Evolutionary conservation across 2,329 filamentous ascomycete species (phyloP), one percentile per base, ranked within the genome.

Genomic region (Pestalotiopsis sp.): DNA sequence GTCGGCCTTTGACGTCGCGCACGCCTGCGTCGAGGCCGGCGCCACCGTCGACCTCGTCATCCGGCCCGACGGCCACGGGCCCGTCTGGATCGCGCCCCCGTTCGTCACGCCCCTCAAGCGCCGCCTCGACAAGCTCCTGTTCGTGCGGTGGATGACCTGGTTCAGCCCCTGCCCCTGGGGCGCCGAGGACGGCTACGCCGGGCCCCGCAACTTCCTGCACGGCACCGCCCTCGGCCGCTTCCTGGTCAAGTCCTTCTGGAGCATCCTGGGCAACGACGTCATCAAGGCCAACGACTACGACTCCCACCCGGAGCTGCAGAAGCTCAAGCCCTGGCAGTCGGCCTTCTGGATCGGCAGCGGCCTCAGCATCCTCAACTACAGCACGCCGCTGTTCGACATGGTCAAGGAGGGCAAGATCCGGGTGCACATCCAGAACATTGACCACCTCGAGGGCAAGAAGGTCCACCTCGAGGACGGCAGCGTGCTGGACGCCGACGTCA

Each of bases 1-100:
- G 74, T 89, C 87, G 0, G 87, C 87, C 3, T 90, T 84, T 80
- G 90, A 91, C 74, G 84, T 85, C 3, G 86, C 86, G 0, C 90
- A 89, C 73, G 82, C 85, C 2, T 86, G 84, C 66, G 87, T 85
- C 4, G 80, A 82, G 0, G 75, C 82, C 2, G 86, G 86, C 12
- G 81, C 84, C 62, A 77, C 82, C 63, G 87, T 88, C 13, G 82
- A 86, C 66, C 82, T 87, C 80, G 77, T 90, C 13, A 85, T 90
- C 67, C 82, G 87, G 31, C 78, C 82, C 20, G 82, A 78, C 20
- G 87, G 87, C 6, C 82, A 84, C 39, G 87, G 87, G 0, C 85
- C 86, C 0, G 75, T 80, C 0, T 87, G 84, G 83, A 86, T 88
- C 73, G 77, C 83, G 1, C 82, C 81, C 14, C 77, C 82, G 1